phyloP scores from a whole-genome alignment of 495 filamentous ascomycete species.

The Aspergillus incahuasiensis region DNA sequence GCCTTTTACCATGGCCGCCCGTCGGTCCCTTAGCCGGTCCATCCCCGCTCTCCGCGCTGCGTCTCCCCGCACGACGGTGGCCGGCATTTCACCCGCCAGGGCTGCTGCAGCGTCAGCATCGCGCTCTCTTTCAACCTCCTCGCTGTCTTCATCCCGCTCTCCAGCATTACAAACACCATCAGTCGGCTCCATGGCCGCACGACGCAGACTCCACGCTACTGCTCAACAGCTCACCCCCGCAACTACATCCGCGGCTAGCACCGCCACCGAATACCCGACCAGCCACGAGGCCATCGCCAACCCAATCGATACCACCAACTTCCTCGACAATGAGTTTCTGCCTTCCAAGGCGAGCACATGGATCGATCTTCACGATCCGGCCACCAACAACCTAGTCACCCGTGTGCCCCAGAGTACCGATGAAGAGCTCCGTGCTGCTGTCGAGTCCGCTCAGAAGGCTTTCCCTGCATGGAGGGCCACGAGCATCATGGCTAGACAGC shows the following conservation, averaged over 20 bases:
- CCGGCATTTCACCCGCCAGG: constrained; percentile 22
- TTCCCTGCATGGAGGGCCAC: constrained; percentile 84
- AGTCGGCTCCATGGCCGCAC: constrained; percentile 24
- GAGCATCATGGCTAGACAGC: constrained; percentile 79
- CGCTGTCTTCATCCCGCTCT: constrained; percentile 19
- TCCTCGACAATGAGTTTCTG: constrained; percentile 87
- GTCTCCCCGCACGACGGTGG: constrained; percentile 38
- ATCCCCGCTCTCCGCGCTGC: constrained; percentile 43
- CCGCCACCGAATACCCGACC: constrained; percentile 70
- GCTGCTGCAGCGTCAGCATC: constrained; percentile 22
- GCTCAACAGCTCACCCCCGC: constrained; percentile 53
- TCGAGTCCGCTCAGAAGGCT: constrained; percentile 81
- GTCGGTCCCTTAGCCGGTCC: constrained; percentile 38
- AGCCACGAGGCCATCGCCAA: constrained; percentile 72
- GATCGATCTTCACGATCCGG: constrained; percentile 93
- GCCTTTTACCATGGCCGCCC: constrained; percentile 38
- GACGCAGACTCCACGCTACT: constrained; percentile 52
- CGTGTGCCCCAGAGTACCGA: constrained; percentile 95
- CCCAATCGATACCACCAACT: constrained; percentile 80
- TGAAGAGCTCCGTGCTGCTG: constrained; percentile 81
- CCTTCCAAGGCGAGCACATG: constrained; percentile 64
- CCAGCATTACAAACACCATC: constrained; percentile 19
- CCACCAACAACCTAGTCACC: constrained; percentile 96
- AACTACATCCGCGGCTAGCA: constrained; percentile 51
- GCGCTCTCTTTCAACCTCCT: constrained; percentile 26